phyloP scores from a whole-genome alignment of 129 eudicot genomes.

The Flaveria brownii region DNA sequence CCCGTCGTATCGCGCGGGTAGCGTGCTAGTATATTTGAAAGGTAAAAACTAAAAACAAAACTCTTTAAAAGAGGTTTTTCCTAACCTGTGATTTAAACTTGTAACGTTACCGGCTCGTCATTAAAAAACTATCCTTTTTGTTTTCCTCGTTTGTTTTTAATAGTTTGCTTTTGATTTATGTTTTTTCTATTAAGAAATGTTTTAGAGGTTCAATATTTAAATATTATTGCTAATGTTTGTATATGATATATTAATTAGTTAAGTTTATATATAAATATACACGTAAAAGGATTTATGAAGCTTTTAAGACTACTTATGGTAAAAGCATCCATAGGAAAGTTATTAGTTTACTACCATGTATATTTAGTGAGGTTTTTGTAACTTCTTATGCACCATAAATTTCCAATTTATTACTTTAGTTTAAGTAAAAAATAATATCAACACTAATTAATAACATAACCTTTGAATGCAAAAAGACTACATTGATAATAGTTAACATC shows the following conservation, averaged over 20 bases:
- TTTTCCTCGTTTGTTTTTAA: too few relatives aligned
- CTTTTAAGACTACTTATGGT: neutral
- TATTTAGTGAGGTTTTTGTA: neutral
- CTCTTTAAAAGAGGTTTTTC: neutral
- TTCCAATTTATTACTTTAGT: neutral
- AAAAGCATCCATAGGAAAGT: neutral
- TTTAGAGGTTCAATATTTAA: too few relatives aligned
- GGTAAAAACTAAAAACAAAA: neutral
- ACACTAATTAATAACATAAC: neutral
- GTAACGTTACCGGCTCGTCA: too few relatives aligned
- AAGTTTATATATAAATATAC: too few relatives aligned
- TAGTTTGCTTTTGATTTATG: too few relatives aligned
- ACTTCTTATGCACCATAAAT: constrained; percentile 15
- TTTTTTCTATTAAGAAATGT: too few relatives aligned
- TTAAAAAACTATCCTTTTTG: too few relatives aligned
- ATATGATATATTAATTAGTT: too few relatives aligned
- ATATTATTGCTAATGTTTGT: too few relatives aligned
- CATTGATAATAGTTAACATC: neutral
- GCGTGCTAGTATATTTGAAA: too few relatives aligned
- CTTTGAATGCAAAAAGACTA: constrained; percentile 20
- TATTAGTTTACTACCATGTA: neutral
- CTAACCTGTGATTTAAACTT: too few relatives aligned
- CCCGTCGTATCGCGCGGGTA: too few relatives aligned
- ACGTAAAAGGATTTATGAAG: neutral
- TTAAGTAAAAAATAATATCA: neutral